Conservation (phyloP, 768 basidiomycete species). For the Candolleomyces aberdarensis region DNA sequence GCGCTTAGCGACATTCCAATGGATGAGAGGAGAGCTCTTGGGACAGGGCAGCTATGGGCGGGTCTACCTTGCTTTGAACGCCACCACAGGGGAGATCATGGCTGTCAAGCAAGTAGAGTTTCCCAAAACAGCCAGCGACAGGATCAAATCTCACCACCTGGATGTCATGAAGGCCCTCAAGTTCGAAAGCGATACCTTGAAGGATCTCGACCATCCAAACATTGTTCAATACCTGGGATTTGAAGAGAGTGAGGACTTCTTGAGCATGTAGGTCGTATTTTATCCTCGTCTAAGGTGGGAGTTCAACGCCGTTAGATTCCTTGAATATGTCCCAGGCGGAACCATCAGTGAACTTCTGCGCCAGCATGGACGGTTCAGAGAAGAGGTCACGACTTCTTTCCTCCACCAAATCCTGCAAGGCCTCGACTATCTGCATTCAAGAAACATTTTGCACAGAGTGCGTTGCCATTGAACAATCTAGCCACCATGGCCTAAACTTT, state of each 20-base stretch:
- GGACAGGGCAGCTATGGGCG: constrained; percentile 92
- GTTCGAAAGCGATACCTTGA: constrained; percentile 89
- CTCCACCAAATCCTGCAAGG: constrained; percentile 87
- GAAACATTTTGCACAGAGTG: constrained; percentile 90
- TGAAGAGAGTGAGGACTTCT: constrained; percentile 81
- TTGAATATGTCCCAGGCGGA: constrained; percentile 98
- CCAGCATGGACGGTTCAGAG: constrained; percentile 90
- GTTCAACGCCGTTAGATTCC: constrained; percentile 57
- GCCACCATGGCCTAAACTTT: constrained; percentile 2
- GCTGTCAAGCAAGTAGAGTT: constrained; percentile 97
- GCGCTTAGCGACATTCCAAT: constrained; percentile 67
- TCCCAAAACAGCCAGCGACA: constrained; percentile 70
- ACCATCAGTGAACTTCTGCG: constrained; percentile 88
- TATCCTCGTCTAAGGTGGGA: not conserved
- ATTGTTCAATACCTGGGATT: constrained; percentile 97
- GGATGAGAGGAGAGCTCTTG: constrained; percentile 90
- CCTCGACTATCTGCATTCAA: constrained; percentile 84
- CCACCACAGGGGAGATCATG: constrained; percentile 87
- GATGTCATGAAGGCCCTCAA: constrained; percentile 78
- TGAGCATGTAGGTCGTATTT: constrained; percentile 77
- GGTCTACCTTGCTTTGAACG: constrained; percentile 90
- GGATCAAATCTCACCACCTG: constrained; percentile 57
- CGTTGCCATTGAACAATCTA: constrained; percentile 14
- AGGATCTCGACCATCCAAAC: constrained; percentile 94
- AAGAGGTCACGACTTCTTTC: constrained; percentile 90